Base-by-base conservation (phyloP, 192 early-diverging fungal genomes). In the Hyaloraphidium curvatum region DNA sequence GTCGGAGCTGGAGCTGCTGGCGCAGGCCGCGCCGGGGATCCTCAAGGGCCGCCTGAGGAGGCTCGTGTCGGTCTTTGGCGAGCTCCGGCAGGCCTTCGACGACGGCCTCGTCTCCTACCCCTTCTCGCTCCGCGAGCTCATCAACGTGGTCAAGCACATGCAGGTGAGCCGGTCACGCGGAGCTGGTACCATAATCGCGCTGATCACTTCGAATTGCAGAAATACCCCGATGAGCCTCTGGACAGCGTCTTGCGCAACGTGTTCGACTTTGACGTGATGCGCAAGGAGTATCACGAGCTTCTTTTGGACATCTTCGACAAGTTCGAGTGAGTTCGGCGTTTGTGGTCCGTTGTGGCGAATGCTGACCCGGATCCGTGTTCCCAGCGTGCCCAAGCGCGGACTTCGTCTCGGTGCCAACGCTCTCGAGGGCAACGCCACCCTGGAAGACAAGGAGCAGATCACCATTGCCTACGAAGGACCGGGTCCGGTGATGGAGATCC, bases 61-160 rank as follows among this genome's bases (percentile, higher is more conserved):
- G 50, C 64, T 87, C 35, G 72, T 82, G 2, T 64, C 64, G n/a
- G 79, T 80, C 2, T 87, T 87, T 57, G 72, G 69, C 16, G 83
- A 87, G 31, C 55, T 87, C 7, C 69, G 85, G 25, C 66, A 66
- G 2, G 62, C 80, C 2, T 77, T 81, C 1, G 81, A 87, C 53
- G 80, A 85, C 55, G 81, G 81, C 7, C 61, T 84, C 21, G 73
- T 87, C 14, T 75, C 71, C 9, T 87, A 87, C 52, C 85, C 85
- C 26, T 87, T 85, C 62, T 87, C 85, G 14, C 72, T 79, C 14
- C 74, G 85, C 54, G 85, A 87, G 56, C 55, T 87, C 22, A 76
- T 87, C 14, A 83, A 85, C 43, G 65, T 87, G 40, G 82, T 84
- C 21, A 5, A 68, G 48, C 84, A 87, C 59, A 71, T 84, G 71